Conservation (phyloP, 139 green algal genomes). For the Coelastrella sp. region DNA sequence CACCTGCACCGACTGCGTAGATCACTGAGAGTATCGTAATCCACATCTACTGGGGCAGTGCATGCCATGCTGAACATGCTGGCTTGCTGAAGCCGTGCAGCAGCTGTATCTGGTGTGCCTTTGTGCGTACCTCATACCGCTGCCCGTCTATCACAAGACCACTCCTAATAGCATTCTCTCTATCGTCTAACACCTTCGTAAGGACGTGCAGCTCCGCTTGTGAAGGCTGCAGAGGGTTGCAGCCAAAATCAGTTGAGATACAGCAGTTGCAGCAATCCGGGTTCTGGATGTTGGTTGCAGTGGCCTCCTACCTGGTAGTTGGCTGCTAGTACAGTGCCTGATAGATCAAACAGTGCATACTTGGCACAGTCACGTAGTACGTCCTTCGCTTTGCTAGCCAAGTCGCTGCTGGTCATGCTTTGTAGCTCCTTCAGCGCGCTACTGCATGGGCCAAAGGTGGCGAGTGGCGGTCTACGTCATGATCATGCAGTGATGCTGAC, state of each 20-base stretch:
- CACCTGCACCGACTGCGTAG: too few relatives aligned
- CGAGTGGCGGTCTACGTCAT: too few relatives aligned
- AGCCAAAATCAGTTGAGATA: not conserved
- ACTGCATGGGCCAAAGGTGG: too few relatives aligned
- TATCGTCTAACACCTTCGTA: slow-evolving; percentile 47
- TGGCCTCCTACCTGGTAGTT: slow-evolving; percentile 28
- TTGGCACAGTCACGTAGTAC: slow-evolving; percentile 5
- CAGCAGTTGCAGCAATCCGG: not conserved
- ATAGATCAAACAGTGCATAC: slow-evolving; percentile 8
- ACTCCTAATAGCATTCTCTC: slow-evolving; percentile 59
- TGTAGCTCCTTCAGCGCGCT: too few relatives aligned
- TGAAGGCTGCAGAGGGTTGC: slow-evolving; percentile 24
- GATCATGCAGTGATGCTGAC: not conserved
- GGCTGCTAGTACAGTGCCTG: slow-evolving; percentile 5
- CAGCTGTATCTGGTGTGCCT: not conserved
- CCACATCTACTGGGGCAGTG: not conserved
- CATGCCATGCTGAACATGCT: not conserved
- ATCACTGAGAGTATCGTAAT: not conserved
- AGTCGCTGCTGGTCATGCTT: not conserved
- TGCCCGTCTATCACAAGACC: slow-evolving; percentile 55
- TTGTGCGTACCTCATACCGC: slow-evolving; percentile 56
- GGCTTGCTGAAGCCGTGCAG: not conserved
- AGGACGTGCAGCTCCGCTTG: slow-evolving; percentile 56
- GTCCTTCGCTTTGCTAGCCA: not conserved
- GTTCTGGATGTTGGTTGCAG: not conserved